Conservation (phyloP, 345 rosid species). For the Ceriops zippeliana region DNA sequence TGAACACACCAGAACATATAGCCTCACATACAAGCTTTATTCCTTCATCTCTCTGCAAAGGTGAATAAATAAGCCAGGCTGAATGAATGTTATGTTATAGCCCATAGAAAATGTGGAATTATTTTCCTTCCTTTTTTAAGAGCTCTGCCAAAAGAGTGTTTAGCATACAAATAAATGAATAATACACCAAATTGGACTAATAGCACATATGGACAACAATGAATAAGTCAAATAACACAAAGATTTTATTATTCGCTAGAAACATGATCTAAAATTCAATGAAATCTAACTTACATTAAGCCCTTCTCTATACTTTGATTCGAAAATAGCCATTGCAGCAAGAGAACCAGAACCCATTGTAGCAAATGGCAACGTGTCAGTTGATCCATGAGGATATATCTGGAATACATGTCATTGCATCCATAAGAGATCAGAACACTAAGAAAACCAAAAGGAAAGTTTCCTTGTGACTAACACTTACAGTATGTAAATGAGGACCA, state of each 20-base stretch:
- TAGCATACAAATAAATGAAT: not conserved
- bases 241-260: conserved; percentile 6
- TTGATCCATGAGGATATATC: conserved; percentile 88
- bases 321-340: conserved; percentile 81
- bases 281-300: conserved; percentile 52
- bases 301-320: conserved; percentile 78
- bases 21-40: conserved; percentile 64
- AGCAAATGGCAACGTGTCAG: conserved; percentile 80
- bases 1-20: conserved; percentile 54
- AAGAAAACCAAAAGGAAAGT: not conserved
- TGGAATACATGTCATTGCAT: conserved; percentile 26
- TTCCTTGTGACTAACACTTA: conserved; percentile 27
- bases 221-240: not conserved
- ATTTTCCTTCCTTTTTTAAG: not conserved
- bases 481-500: conserved; percentile 83
- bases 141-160: not conserved
- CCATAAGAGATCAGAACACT: conserved; percentile 10
- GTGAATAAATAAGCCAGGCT: not conserved
- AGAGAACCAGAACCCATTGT: conserved; percentile 94
- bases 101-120: not conserved
- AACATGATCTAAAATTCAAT: not conserved
- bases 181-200: not conserved
- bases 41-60: conserved; percentile 69
- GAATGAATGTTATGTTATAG: not conserved
- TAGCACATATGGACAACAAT: not conserved